Base-by-base conservation (phyloP, 805 yeast genomes). In the Wickerhamomyces chaumierensis region DNA sequence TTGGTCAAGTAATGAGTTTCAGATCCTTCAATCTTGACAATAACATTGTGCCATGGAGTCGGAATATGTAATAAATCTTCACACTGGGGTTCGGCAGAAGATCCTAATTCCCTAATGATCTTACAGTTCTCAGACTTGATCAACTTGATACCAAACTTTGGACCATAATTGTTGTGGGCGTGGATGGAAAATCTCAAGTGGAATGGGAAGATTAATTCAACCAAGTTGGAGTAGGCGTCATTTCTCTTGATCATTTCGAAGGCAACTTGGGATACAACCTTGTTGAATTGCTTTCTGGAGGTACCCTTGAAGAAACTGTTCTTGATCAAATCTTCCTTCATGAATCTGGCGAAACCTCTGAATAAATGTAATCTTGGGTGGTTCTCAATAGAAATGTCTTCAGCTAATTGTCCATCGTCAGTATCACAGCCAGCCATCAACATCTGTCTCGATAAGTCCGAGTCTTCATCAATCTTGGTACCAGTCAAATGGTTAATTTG, bases 231-330 rank as follows among this genome's bases (percentile, higher is more conserved):
- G 50, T 75, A 75, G 2, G 81, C 81, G 48, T 75, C 81, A 49
- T 75, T 75, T 46, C 81, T 59, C 50, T 68, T 73, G 42, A 75
- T 75, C 81, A 75, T 75, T 49, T 75, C 79, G 52, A 73, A 75
- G 1, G 81, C 78, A 34, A 75, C 71, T 41, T 63, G 65, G 2
- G 78, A 62, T 16, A 71, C 67, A 18, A 62, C 53, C 52, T 71
- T 73, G 47, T 73, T 73, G 53, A 65, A 69, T 36, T 43, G 43
- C 61, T 60, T 53, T 38, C 62, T 66, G 0, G 78, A 71, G 35
- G 60, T 40, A 8, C 46, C 45, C 19, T 56, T 43, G 35, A 69
- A 65, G 34, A 53, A 55, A 5, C 66, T 58, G 39, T 73, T 66
- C 23, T 57, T 49, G n/a, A 56, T 53, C 46, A 75, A 61, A 48